A percentile compares a stretch with the other conserved stretches of the same genome.
phyloP scores from a whole-genome alignment of 2,329 filamentous ascomycete genomes.

The Ceratocystis papillata region DNA sequence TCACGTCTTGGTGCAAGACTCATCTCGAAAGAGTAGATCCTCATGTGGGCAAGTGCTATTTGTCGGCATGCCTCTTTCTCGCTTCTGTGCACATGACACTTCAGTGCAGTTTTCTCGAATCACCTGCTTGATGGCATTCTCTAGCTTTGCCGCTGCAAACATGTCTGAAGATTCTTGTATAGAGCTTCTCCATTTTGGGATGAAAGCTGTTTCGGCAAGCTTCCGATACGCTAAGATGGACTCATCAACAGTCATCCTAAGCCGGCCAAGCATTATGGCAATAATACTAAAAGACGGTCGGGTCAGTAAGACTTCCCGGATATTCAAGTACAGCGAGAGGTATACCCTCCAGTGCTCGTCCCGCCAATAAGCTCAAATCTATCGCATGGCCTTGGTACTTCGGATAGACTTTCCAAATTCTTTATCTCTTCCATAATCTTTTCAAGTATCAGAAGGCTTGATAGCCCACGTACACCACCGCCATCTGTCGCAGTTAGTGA shows the following conservation, averaged over 20 bases:
- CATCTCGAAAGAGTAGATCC: neutral
- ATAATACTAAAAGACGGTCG: neutral
- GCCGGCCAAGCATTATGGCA: neutral
- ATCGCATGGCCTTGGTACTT: constrained; percentile 28
- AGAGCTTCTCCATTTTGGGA: constrained; percentile 24
- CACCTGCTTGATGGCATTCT: neutral
- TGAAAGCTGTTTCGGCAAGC: neutral
- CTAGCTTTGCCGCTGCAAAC: constrained; percentile 14
- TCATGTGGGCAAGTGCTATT: neutral
- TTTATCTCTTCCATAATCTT: constrained; percentile 27
- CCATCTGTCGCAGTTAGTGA: constrained; percentile 24
- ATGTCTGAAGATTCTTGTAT: constrained; percentile 27
- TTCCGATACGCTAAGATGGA: neutral
- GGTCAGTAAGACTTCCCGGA: no score
- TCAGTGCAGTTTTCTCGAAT: neutral
- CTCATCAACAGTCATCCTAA: neutral
- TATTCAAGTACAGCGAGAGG: neutral
- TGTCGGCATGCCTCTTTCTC: constrained; percentile 11
- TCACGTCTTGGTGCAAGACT: neutral
- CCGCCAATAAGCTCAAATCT: constrained; percentile 30
- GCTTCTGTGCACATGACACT: neutral
- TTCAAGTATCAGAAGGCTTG: constrained; percentile 28
- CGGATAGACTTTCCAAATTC: constrained; percentile 20
- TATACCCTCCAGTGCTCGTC: constrained; percentile 30
- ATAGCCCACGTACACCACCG: constrained; percentile 28